Base-by-base conservation (phyloP, 495 filamentous ascomycete genomes). In the Talaromyces ruber region DNA sequence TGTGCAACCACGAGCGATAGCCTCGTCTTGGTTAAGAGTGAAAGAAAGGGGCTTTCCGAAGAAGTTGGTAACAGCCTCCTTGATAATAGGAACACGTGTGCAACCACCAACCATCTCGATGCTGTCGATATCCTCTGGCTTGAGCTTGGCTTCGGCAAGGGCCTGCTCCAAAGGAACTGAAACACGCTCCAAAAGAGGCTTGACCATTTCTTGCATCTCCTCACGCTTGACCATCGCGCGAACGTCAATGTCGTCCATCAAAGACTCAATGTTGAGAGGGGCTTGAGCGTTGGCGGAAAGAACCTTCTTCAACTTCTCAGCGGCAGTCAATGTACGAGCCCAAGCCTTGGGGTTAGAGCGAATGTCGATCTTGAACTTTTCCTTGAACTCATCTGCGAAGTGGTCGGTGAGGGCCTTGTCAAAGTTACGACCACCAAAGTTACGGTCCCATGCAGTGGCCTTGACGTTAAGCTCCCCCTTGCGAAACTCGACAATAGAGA, bases 241-340 rank as follows among this genome's bases (percentile, higher is more conserved):
- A 24, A 97, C 95, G 74, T 99, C 94, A 34, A 93, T 79, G 71
- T 99, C 94, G 71, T 98, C 93, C 94, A 99, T 98, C 64, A 98
- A 81, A 21, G 94, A 97, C 82, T 99, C 94, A 68, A 99, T 96
- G 80, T 90, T 97, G 70, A 99, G 67, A n/a, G 94, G 95, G 3
- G 93, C 94, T 66, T 86, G 83, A 56, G 92, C 87, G 75, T 98
- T 98, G 67, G 94, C 94, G 14, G 95, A 98, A 61, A 99, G 83
- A 59, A 99, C 88, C 85, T 98, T 98, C 91, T 99, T 99, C 70
- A 96, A 72, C 84, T 97, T 98, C 83, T 99, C 94, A 56, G 91
- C 89, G 53, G 89, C 93, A 59, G 91, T 86, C 14, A 88, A 78
- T 68, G 96, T 89, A 70, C 94, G 90, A 62, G 91, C 82, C 75